Evolutionary conservation across 2,329 filamentous ascomycete species (phyloP).

Genomic region (Ophiostoma perfectum): DNA sequence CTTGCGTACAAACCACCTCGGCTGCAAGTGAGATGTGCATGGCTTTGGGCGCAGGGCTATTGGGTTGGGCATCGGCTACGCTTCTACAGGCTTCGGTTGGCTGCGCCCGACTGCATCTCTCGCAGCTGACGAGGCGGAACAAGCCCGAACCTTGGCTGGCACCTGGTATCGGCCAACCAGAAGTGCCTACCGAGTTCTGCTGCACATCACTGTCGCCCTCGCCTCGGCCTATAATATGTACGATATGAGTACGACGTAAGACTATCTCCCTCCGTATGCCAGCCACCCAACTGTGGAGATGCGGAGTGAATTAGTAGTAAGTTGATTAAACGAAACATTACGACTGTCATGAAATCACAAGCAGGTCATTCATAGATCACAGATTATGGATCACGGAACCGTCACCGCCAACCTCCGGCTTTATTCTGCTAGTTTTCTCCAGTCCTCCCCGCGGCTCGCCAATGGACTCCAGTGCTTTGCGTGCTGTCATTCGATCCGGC

Average conservation of each 20-base stretch:
- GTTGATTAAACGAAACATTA: too few species aligned
- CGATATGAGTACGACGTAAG: too few species aligned
- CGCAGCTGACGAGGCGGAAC: not conserved
- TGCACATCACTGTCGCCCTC: too few species aligned
- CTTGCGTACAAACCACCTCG: not conserved
- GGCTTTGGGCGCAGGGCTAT: not conserved
- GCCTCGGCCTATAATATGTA: too few species aligned
- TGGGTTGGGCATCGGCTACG: not conserved
- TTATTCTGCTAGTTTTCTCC: not conserved
- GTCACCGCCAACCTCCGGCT: not conserved
- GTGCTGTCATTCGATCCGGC: conserved; percentile 11
- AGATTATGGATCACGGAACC: not conserved
- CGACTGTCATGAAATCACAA: too few species aligned
- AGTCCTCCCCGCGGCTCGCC: not conserved
- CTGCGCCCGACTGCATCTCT: not conserved
- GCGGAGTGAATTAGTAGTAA: too few species aligned
- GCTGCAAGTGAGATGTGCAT: not conserved
- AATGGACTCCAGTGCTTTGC: conserved; percentile 8
- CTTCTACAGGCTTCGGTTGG: not conserved
- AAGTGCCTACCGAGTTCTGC: not conserved
- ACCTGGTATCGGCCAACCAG: not conserved
- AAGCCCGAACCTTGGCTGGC: not conserved
- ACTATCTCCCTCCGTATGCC: too few species aligned
- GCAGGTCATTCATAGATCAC: not conserved
- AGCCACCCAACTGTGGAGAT: too few species aligned